Base-by-base conservation (phyloP, 306 rosid species). In the Prunus davidiana region DNA sequence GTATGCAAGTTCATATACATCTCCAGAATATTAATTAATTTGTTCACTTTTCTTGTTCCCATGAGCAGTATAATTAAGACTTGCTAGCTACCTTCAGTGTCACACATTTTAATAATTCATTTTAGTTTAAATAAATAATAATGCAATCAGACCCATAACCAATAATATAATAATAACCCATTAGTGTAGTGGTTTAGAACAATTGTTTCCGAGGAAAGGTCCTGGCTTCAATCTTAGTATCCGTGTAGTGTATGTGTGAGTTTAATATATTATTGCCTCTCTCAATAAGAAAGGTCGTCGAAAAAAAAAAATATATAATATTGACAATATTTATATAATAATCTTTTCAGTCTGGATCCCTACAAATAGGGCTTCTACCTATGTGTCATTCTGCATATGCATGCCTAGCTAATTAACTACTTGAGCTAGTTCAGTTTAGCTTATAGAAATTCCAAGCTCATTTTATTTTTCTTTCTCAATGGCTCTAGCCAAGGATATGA, bases 401-500 rank as follows among this genome's bases (percentile, higher is more conserved):
- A 25, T 67, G 54, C 73, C 82, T 58, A 50, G 46, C 51, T 77
- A 38, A 9, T 58, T 41, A 58, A 22, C 64, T 58, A 16, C 38
- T 43, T 70, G 47, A 83, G 54, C 77, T 61, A 73, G 62, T 68
- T 30, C 14, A 12, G 24, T 49, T 58, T 63, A 32, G 41, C 3
- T 14, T 6, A 60, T 12, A 8, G 0, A 13, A 9, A 18, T 24
- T 30, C 30, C 45, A 60, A 51, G 55, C 50, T 70, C 80, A 7
- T 50, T 62, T 54, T 58, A 63, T 61, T 61, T 43, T 10, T 55
- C 69, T 30, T 50, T 56, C 47, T 14, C 46, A 72, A 89, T 89
- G 96, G 87, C 90, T 71, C 87, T 85, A 18, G 76, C 81, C 79
- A 81, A 83, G 52, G 84, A 82, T 25, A 58, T 58, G 62, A 81